These are phyloP conservation scores for Noccaea bulbosa DNA, from an alignment of 345 rosid species.

Conservation along the genomic window DNA sequence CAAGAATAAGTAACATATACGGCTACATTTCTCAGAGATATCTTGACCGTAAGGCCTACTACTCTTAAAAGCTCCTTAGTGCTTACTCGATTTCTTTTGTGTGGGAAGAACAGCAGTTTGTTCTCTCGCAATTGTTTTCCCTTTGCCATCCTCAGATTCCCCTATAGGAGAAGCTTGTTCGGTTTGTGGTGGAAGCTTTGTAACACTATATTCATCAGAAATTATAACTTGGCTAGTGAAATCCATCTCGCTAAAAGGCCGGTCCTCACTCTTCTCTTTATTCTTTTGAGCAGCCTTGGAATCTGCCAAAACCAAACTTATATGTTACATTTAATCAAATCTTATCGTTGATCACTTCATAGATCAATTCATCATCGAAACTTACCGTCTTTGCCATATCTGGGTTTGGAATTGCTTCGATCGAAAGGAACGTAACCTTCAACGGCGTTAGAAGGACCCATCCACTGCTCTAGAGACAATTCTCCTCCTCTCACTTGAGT, in stretches of 20 bases:
- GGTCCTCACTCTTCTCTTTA: conserved; percentile 41
- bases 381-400: conserved; percentile 48
- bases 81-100: conserved; percentile 36
- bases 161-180: conserved; percentile 35
- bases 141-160: conserved; percentile 41
- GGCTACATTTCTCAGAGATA: conserved; percentile 22
- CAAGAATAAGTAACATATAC: conserved; percentile 21
- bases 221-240: conserved; percentile 63
- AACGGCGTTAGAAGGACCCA: conserved; percentile 78
- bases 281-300: conserved; percentile 42
- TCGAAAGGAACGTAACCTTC: conserved; percentile 82
- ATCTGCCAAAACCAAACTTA: conserved; percentile 50
- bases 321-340: neutral
- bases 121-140: conserved; percentile 31
- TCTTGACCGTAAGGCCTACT: conserved; percentile 13
- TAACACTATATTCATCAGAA: conserved; percentile 59
- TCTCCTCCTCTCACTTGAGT: conserved; percentile 44
- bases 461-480: conserved; percentile 50
- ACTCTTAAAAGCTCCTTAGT: conserved; percentile 28
- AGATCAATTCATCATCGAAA: neutral
- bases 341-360: neutral
- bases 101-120: conserved; percentile 26
- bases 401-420: conserved; percentile 38
- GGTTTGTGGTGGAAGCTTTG: conserved; percentile 53
- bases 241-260: conserved; percentile 54